These are phyloP conservation scores for Lactifluus hygrophoroides DNA, from an alignment of 768 basidiomycete genomes.

Conservation along the genomic window DNA sequence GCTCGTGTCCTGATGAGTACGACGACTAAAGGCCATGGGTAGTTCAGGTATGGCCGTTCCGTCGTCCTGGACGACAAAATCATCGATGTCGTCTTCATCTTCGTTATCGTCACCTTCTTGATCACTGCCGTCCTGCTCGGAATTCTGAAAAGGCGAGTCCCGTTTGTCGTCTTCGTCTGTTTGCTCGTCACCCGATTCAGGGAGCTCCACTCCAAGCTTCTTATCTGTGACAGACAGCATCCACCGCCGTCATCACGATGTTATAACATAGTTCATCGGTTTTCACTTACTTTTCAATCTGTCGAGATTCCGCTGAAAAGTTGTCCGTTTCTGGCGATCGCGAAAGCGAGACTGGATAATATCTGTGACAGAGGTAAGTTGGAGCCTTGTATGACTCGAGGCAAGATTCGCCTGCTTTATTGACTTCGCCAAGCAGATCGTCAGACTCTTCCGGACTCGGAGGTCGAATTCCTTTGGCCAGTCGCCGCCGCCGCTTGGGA, in stretches of 20 bases:
- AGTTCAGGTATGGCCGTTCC: constrained; percentile 36
- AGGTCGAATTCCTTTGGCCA: constrained; percentile 37
- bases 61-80: constrained; percentile 57
- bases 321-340: constrained; percentile 46
- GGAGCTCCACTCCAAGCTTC: constrained; percentile 14
- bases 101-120: constrained; percentile 31
- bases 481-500: constrained; percentile 34
- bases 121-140: constrained; percentile 20
- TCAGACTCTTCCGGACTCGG: constrained; percentile 35
- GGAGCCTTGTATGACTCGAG: not conserved
- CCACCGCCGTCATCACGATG: not conserved
- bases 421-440: constrained; percentile 42
- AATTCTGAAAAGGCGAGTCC: constrained; percentile 26
- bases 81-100: constrained; percentile 33
- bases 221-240: not conserved
- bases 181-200: constrained; percentile 20
- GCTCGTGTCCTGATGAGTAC: constrained; percentile 61
- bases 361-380: constrained; percentile 29
- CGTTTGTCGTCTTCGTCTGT: constrained; percentile 22
- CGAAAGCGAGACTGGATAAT: constrained; percentile 61
- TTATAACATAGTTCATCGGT: not conserved
- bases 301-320: constrained; percentile 57
- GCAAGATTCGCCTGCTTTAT: constrained; percentile 44
- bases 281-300: constrained; percentile 51
- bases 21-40: constrained; percentile 78